Evolutionary conservation across 805 yeast genomes (phyloP), one percentile per base, ranked within the genome.

Genomic region (Saccharomycopsis babjevae): DNA sequence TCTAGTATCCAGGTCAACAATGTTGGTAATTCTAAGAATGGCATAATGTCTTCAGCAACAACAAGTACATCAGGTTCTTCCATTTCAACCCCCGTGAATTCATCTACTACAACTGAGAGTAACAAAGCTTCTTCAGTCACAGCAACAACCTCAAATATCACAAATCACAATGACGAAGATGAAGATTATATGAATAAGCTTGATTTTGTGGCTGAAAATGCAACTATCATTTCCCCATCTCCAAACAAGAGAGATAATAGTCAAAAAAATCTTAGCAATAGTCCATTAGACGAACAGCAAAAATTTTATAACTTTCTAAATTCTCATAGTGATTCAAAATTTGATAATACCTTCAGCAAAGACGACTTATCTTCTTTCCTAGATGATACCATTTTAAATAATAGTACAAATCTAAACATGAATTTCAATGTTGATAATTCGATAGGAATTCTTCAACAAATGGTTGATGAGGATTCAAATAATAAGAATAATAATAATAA

Each of bases 361-460:
- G 56, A 54, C 32, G 56, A 54, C n/a, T 30, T 54, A 36, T 54
- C 56, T 20, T 54, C 56, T 16, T 54, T 54, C 28, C 32, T 54
- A 18, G 56, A 54, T 54, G 56, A 54, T 22, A 34, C 56, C 16
- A 30, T 54, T 20, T 32, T 54, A 22, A 54, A 54, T 30, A 36
- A 36, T 22, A 54, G 42, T 32, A 36, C 39, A 20, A 54, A 54
- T 16, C 11, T 32, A 34, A 20, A 54, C 20, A 22, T 38, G 16
- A 32, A 32, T 15, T 32, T 32, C 34, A 20, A 59, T 58, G 32
- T 54, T 39, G 13, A 61, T 55, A 54, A 62, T 64, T 56, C 60
- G 16, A 54, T 64, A 61, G 15, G 66, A 62, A 32, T 59, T 56
- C 15, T 59, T 50, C 50, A 62, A 58, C 56, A 58, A 57, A 22